phyloP scores from a whole-genome alignment of 2,329 filamentous ascomycete species.

The Diaporthe caulivora region DNA sequence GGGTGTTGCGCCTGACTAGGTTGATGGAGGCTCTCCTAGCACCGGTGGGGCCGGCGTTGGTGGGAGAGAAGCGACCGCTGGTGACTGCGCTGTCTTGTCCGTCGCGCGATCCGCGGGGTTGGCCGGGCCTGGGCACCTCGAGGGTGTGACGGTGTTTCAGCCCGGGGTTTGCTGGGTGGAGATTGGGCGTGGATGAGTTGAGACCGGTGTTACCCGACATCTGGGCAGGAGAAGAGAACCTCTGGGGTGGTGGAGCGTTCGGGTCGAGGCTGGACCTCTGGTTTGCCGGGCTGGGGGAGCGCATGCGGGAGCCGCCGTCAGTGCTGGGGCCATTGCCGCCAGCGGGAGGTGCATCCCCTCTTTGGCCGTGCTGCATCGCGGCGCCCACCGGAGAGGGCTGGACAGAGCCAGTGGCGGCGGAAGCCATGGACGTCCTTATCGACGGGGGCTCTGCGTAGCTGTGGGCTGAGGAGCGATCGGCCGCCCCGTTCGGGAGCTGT shows the following conservation, averaged over 20 bases:
- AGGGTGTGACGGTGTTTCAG: constrained; percentile 88
- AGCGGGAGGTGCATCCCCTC: constrained; percentile 42
- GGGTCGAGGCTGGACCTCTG: constrained; percentile 42
- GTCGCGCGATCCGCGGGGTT: constrained; percentile 80
- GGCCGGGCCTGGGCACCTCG: constrained; percentile 80
- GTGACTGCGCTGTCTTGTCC: constrained; percentile 74
- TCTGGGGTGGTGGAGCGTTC: constrained; percentile 56
- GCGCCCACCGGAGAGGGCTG: constrained; percentile 50
- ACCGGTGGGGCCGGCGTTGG: constrained; percentile 63
- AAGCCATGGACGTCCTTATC: constrained; percentile 50
- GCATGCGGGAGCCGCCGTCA: constrained; percentile 35
- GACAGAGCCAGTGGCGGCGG: constrained; percentile 47
- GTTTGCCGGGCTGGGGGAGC: constrained; percentile 40
- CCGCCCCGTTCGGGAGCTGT: constrained; percentile 40
- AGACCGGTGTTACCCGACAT: constrained; percentile 57
- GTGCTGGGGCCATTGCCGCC: constrained; percentile 38
- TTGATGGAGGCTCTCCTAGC: constrained; percentile 85
- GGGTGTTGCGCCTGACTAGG: constrained; percentile 82
- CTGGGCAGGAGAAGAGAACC: constrained; percentile 75
- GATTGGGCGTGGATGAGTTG: constrained; percentile 57
- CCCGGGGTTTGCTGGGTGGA: constrained; percentile 66
- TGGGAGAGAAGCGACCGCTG: constrained; percentile 86
- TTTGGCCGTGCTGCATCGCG: constrained; percentile 47
- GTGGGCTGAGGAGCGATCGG: constrained; percentile 46
- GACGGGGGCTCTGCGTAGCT: constrained; percentile 48